Evolutionary conservation across 2,329 filamentous ascomycete species (phyloP), one percentile per base, ranked within the genome.

Genomic region (Mollisia scopiformis): DNA sequence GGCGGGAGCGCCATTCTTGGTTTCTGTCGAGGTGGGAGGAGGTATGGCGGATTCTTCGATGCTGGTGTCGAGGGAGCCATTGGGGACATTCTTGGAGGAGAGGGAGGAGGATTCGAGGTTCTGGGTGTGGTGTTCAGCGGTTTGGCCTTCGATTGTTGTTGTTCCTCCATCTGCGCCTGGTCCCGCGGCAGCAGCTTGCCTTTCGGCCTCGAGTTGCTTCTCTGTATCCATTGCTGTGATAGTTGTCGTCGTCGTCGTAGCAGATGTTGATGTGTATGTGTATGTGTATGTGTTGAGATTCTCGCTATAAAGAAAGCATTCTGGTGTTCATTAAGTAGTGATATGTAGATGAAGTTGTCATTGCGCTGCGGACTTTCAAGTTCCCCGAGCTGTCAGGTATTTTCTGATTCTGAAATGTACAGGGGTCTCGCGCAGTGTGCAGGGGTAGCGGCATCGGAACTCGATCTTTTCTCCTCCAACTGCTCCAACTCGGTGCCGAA

Each of bases 131-230:
- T 56, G 25, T 41, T 62, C 47, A 25, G 49, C 39, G 21, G n/a
- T 35, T 49, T 61, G 52, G 2, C 35, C 27, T 28, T 55, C 35
- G 37, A 37, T 56, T 55, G 51, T 56, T 55, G 51, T 56, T 19
- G 56, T 39, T 46, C 35, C 31, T 33, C 39, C 28, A n/a, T 54
- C 57, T 61, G 52, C 58, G n/a, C 60, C 60, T 55, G 14, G 23
- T 14, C 55, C 59, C 16, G 62, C 47, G 47, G 43, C 59, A 25
- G 59, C 33, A 25, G 59, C 33, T 52, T 62, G 43, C 7, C 49
- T 25, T 63, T 58, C 47, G 46, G 54, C 46, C 43, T 62, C 58
- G 47, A 57, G 30, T 30, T 51, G 52, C 19, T 51, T 50, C 50
- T 43, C 49, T 37, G 25, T 58, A 43, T 49, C 46, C 54, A 47